Evolutionary conservation across 495 filamentous ascomycete species (phyloP), one percentile per base, ranked within the genome.

Genomic region (Aspergillus sclerotiicarbonarius): DNA sequence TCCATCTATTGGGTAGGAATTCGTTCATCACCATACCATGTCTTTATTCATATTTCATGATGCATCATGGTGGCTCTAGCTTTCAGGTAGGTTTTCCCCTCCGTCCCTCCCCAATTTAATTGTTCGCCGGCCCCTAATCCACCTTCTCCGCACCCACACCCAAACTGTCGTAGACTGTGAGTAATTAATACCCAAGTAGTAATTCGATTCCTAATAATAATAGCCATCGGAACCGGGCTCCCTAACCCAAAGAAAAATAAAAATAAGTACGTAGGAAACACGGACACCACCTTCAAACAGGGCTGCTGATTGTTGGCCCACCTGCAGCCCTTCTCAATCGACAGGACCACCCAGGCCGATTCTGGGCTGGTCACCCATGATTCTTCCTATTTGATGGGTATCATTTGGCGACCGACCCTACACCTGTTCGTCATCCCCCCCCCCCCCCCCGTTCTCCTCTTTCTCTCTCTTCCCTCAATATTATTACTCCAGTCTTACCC

Each of bases 281-380:
- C 33, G 19, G 9, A 56, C 41, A 16, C 44, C 25, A 49, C 43
- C 49, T 16, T 58, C 49, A 53, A 53, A 58, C 60, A 55, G 51
- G 51, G 60, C 60, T 51, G 48, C 47, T 44, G 49, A 43, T 56
- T 57, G 54, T 48, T 51, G 60, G 60, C 52, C 60, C 60, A 62
- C 60, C 51, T 56, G 52, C 55, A 58, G 51, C 55, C 55, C 60
- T 62, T 62, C 51, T 45, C 51, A 62, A 58, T 62, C 55, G 55
- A 62, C 58, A 58, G 55, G 51, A 55, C 48, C 53, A 58, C 54
- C 25, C 48, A 45, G 53, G 39, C 51, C 58, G 58, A 58, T 60
- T 51, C 53, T 56, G 48, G 59, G 54, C 35, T 57, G 35, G 55
- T 57, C 55, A 50, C 54, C 51, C 20, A 48, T 21, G 51, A 53